Evolutionary conservation across 805 yeast genomes (phyloP), one percentile per base, ranked within the genome.

Genomic region (Ogataea pini): DNA sequence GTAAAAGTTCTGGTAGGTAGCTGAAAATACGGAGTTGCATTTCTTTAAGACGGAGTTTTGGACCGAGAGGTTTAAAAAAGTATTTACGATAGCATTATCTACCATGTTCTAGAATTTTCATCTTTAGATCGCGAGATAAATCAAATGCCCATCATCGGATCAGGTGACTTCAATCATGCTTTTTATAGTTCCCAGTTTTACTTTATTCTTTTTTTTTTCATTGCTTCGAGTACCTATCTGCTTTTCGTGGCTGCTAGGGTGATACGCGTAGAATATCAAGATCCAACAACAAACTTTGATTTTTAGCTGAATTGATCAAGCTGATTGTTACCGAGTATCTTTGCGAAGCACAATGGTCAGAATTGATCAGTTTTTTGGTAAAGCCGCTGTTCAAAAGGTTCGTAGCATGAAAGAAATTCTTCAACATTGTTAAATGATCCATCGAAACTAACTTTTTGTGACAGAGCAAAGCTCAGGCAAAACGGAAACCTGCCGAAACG

Each of bases 341-440:
- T 18, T 4, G 40, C 16, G 18, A 22, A 20, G 9, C 12, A 38
- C 27, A 31, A 63, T 63, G 67, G 65, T 59, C 17, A 55, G 56
- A 16, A 52, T 63, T 25, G 66, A 63, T 39, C 63, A 61, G 41
- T 65, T 64, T 32, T 65, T 65, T 44, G 67, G 68, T 22, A 61
- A 59, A 36, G 47, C 55, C 8, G 57, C 63, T 9, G 64, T 65
- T 17, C 46, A 48, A n/a, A 56, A 55, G 43, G 63, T 59, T 45
- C 8, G 62, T 52, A 25, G 2, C 25, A 12, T 8, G 20, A 17
- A 8, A n/a, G 31, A 9, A 9, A 6, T 12, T 34, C 9, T 17
- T 34, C 20, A 16, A 6, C 7, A 12, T 17, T 8, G 6, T 10
- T 10, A 13, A 4, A 17, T 17, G 25, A 25, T 37, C 41, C 17